Conservation (phyloP, 768 basidiomycete genomes). For the Mycena maculata region DNA sequence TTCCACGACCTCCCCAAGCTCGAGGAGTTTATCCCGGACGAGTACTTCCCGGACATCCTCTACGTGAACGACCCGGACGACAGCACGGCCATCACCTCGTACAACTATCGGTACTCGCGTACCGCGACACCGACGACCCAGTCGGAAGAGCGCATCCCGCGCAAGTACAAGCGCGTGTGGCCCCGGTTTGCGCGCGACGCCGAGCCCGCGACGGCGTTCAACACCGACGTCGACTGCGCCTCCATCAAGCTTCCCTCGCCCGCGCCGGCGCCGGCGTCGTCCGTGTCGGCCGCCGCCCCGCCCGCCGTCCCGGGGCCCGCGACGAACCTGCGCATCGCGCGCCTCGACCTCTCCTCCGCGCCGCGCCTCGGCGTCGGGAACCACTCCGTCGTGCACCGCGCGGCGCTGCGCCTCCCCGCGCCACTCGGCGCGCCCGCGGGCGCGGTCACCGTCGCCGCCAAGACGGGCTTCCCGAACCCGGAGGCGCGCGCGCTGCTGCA, state of each 20-base stretch:
- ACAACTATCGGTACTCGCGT: neutral
- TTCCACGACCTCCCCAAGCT: conserved; percentile 27
- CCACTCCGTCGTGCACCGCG: conserved; percentile 55
- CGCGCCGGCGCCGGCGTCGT: neutral
- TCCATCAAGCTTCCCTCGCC: conserved; percentile 18
- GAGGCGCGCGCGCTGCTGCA: conserved; percentile 35
- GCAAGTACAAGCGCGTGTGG: conserved; percentile 33
- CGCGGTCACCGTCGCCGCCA: conserved; percentile 44
- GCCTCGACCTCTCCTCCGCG: conserved; percentile 46
- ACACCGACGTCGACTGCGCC: conserved; percentile 6
- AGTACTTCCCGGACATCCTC: conserved; percentile 34
- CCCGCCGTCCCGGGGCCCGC: neutral
- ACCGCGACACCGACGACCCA: neutral
- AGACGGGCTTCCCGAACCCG: conserved; percentile 40
- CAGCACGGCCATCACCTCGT: neutral
- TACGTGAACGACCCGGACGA: conserved; percentile 31
- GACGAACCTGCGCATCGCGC: conserved; percentile 39
- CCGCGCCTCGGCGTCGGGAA: conserved; percentile 47
- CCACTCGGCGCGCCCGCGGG: conserved; percentile 39
- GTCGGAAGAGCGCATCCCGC: conserved; percentile 17
- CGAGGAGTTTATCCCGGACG: conserved; percentile 30
- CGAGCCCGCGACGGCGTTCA: conserved; percentile 17
- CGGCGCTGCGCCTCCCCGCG: conserved; percentile 52
- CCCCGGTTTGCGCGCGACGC: conserved; percentile 27
- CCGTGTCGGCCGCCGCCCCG: neutral